A percentile compares a stretch with the other conserved stretches of the same genome.
These are phyloP conservation scores for Rhododendron griersonianum DNA, from an alignment of 148 eudicot species.

Conservation along the genomic window DNA sequence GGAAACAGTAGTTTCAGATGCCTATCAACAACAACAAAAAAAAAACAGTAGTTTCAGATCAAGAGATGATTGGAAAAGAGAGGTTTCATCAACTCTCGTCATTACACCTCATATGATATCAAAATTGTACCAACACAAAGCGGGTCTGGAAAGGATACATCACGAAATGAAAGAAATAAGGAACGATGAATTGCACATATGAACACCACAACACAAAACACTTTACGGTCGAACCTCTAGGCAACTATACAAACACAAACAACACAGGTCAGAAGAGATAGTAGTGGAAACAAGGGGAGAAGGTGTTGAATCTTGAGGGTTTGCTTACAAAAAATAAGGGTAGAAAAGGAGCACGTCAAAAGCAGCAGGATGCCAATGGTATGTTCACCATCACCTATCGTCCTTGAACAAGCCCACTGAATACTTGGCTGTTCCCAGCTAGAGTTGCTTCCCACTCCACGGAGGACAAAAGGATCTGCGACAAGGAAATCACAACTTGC, in stretches of 20 bases:
- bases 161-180: background rate
- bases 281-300: background rate
- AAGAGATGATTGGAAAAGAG: background rate
- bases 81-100: background rate
- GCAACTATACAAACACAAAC: slow-evolving; percentile 2
- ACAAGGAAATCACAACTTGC: slow-evolving; percentile 81
- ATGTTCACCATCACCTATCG: slow-evolving; percentile 28
- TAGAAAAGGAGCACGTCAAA: background rate
- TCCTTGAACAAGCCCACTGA: slow-evolving; percentile 97
- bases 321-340: background rate
- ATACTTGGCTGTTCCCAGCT: slow-evolving; percentile 98
- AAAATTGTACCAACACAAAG: background rate
- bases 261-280: background rate
- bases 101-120: background rate
- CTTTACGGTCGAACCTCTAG: background rate
- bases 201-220: background rate
- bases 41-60: background rate
- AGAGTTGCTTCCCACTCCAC: slow-evolving; percentile 99
- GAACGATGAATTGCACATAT: background rate
- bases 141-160: background rate
- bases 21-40: too few relatives aligned
- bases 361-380: background rate
- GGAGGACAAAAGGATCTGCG: slow-evolving; percentile 85
- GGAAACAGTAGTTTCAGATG: background rate
- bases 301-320: background rate